A percentile compares a stretch with the other conserved stretches of the same genome.
Conservation (phyloP, 345 rosid genomes). For the Murraya koenigii region DNA sequence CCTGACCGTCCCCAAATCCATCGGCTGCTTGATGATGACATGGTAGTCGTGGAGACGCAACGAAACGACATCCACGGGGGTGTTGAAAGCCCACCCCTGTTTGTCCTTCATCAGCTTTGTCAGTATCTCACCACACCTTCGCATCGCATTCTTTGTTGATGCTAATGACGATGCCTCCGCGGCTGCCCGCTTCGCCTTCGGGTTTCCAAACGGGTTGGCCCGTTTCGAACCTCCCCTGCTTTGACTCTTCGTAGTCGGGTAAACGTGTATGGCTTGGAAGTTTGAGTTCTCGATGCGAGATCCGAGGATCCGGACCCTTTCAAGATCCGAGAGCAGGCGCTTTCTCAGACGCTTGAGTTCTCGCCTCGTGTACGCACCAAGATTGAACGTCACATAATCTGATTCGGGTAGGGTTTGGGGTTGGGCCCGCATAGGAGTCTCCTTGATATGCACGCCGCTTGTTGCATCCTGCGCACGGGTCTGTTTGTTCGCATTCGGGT, state of each 20-base stretch:
- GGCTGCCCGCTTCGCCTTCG: constrained; percentile 14
- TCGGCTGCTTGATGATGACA: constrained; percentile 44
- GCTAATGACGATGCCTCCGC: neutral
- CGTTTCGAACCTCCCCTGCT: constrained; percentile 21
- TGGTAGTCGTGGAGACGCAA: constrained; percentile 43
- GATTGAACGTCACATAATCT: constrained; percentile 26
- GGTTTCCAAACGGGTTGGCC: constrained; percentile 10
- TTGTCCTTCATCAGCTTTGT: constrained; percentile 46
- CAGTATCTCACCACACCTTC: constrained; percentile 36
- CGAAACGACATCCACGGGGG: constrained; percentile 43
- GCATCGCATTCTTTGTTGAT: constrained; percentile 20
- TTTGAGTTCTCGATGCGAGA: constrained; percentile 24
- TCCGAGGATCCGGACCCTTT: constrained; percentile 34
- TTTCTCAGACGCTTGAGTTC: constrained; percentile 39
- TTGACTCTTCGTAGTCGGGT: constrained; percentile 1
- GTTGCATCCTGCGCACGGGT: constrained; percentile 19
- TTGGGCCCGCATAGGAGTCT: neutral
- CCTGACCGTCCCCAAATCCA: constrained; percentile 60
- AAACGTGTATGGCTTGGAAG: constrained; percentile 10
- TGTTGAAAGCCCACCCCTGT: constrained; percentile 42
- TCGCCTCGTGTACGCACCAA: constrained; percentile 21
- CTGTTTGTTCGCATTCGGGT: constrained; percentile 10
- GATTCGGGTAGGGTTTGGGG: neutral
- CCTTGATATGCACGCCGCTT: constrained; percentile 11
- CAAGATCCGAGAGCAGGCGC: constrained; percentile 37